Evolutionary conservation across 495 filamentous ascomycete genomes (phyloP).

Genomic region (Penicillium taxi): DNA sequence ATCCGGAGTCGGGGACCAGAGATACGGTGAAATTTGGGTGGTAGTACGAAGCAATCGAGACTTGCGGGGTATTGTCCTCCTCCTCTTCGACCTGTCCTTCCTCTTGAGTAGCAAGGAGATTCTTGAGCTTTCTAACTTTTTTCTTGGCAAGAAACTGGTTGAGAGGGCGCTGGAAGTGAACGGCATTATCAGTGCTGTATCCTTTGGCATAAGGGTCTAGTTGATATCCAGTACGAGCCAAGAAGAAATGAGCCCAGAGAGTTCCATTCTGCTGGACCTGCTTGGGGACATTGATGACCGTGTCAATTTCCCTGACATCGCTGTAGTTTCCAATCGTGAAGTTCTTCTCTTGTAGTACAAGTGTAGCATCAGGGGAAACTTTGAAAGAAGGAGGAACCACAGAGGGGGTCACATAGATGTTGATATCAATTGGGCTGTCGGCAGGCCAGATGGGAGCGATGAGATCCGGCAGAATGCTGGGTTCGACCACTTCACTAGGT

Average conservation of each 20-base stretch:
- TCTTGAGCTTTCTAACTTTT: slow-evolving; percentile 85
- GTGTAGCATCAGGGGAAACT: slow-evolving; percentile 41
- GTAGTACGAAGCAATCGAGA: slow-evolving; percentile 73
- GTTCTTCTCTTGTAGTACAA: slow-evolving; percentile 70
- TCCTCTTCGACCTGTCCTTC: slow-evolving; percentile 44
- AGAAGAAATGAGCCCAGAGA: slow-evolving; percentile 86
- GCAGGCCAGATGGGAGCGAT: slow-evolving; percentile 83
- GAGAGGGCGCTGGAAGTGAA: slow-evolving; percentile 75
- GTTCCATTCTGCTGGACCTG: slow-evolving; percentile 87
- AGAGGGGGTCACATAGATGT: slow-evolving; percentile 73
- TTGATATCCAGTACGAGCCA: slow-evolving; percentile 62
- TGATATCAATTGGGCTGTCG: slow-evolving; percentile 72
- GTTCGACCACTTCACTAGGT: slow-evolving; percentile 52
- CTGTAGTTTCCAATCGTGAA: slow-evolving; percentile 76
- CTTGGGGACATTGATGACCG: slow-evolving; percentile 67
- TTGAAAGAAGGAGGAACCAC: slow-evolving; percentile 60
- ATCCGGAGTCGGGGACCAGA: slow-evolving; percentile 73
- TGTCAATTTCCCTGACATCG: slow-evolving; percentile 70
- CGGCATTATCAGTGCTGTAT: slow-evolving; percentile 67
- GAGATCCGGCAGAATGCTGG: slow-evolving; percentile 64
- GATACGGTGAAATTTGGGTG: slow-evolving; percentile 91
- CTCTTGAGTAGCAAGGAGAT: slow-evolving; percentile 56
- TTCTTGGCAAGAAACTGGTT: slow-evolving; percentile 89
- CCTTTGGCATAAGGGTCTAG: slow-evolving; percentile 64
- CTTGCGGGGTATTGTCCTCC: slow-evolving; percentile 46